Evolutionary conservation across 2,329 filamentous ascomycete species (phyloP), one percentile per base, ranked within the genome.

Genomic region (Alternaria incomplexa): DNA sequence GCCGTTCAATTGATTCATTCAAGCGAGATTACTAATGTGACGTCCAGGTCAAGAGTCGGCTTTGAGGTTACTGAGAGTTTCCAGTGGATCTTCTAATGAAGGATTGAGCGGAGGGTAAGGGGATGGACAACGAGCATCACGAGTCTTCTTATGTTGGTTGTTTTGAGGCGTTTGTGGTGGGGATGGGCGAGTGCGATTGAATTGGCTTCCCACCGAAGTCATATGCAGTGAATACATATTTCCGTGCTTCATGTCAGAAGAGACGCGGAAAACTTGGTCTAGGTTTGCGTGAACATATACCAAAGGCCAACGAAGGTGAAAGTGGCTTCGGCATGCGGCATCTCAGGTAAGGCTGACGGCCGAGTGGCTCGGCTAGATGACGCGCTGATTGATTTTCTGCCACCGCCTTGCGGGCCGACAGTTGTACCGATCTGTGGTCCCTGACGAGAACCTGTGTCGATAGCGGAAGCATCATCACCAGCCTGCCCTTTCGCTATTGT

Each of bases 21-120:
- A 10, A 15, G 4, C 47, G 25, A 11, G n/a, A 51, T 30, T 51
- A 46, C 69, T 73, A 68, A 78, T 53, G 13, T 25, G 32, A 8
- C 8, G 10, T 22, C 9, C 43, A 89, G 86, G 69, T 80, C 81
- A 61, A 81, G 78, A 46, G 73, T 81, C 6, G 80, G 80, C 13
- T 90, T 91, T 64, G 84, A 87, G 56, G 88, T 91, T 44, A 81
- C 85, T 72, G 85, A 90, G 71, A 87, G 87, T 6, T 91, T 91
- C 73, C 89, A 85, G 23, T 91, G 89, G 89, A 82, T 88, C 8
- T 90, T 89, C 68, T 90, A 48, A 17, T 36, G 6, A n/a, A 50
- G 32, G 25, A 12, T 30, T 3, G 32, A 20, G 20, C 4, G 20
- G 43, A 40, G 10, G 8, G n/a, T 25, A 32, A 8, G 26, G 48